Evolutionary conservation across 345 rosid species (phyloP).

Genomic region (Salix koriyanagi): DNA sequence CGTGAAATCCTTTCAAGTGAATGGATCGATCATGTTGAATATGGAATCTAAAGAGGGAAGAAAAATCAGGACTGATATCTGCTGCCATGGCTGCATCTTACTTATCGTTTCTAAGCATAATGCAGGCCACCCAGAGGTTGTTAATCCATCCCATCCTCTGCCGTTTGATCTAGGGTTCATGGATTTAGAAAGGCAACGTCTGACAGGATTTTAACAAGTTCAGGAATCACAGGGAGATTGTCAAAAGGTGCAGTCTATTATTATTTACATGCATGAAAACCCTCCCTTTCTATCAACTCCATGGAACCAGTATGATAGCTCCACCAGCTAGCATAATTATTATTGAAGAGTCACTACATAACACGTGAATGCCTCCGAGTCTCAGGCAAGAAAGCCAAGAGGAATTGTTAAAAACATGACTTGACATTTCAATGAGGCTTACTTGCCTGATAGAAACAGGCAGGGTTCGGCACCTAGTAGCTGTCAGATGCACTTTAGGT

Average conservation of each 20-base stretch:
- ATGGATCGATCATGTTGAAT: background rate
- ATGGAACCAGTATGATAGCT: no score
- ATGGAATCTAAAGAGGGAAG: background rate
- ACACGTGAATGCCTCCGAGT: no score
- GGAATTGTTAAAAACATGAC: no score
- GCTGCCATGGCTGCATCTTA: background rate
- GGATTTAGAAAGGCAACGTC: background rate
- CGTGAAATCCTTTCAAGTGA: background rate
- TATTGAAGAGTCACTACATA: no score
- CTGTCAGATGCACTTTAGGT: background rate
- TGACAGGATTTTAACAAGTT: background rate
- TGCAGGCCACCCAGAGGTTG: background rate
- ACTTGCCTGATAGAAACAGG: background rate
- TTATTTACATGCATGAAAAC: no score
- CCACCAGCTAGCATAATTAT: no score
- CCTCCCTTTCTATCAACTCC: no score
- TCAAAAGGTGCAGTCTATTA: no score
- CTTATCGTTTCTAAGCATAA: background rate
- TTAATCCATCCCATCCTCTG: constrained; percentile 1
- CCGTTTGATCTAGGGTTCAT: background rate
- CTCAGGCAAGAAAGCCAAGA: no score
- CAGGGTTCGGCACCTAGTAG: background rate
- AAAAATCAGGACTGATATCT: background rate
- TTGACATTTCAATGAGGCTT: background rate
- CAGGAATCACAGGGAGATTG: background rate